Percentiles rank a stretch among this genome's conserved stretches.
Evolutionary conservation across 306 rosid genomes (phyloP).

Genomic region (Vigna radiata): DNA sequence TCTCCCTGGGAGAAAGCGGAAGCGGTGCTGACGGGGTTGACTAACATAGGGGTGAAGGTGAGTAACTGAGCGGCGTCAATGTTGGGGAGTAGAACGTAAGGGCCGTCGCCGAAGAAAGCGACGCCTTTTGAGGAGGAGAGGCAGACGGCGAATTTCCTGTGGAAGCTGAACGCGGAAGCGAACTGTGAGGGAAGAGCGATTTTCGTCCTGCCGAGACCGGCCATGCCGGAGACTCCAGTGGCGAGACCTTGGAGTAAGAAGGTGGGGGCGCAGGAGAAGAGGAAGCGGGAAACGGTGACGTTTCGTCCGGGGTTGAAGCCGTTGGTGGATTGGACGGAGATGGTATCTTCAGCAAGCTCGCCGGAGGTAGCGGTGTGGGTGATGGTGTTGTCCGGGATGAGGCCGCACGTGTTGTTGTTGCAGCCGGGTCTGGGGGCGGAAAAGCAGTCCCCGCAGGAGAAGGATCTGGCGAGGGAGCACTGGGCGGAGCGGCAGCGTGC

Average conservation of each 20-base stretch:
- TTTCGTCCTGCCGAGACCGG: constrained; percentile 62
- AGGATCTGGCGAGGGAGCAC: constrained; percentile 62
- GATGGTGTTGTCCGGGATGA: constrained; percentile 52
- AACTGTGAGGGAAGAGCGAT: constrained; percentile 60
- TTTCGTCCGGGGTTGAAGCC: constrained; percentile 56
- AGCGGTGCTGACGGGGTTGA: constrained; percentile 70
- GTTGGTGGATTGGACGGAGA: constrained; percentile 57
- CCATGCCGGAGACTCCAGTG: constrained; percentile 61
- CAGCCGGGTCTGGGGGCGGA: constrained; percentile 65
- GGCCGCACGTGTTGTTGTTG: constrained; percentile 70
- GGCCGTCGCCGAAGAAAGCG: constrained; percentile 61
- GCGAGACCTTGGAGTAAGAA: constrained; percentile 57
- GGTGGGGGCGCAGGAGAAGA: constrained; percentile 62
- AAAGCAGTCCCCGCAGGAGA: constrained; percentile 60
- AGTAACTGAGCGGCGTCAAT: constrained; percentile 45
- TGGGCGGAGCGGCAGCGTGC: constrained; percentile 60
- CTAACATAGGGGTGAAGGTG: constrained; percentile 51
- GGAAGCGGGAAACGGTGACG: constrained; percentile 50
- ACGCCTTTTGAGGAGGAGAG: constrained; percentile 51
- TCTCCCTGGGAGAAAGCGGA: constrained; percentile 54
- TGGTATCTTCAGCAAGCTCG: constrained; percentile 55
- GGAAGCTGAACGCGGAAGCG: constrained; percentile 67
- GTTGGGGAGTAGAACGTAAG: constrained; percentile 58
- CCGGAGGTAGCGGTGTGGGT: constrained; percentile 61
- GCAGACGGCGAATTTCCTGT: constrained; percentile 62